These are phyloP conservation scores for Nectriaceae sp. DNA, from an alignment of 2,329 filamentous ascomycete species.

Conservation along the genomic window DNA sequence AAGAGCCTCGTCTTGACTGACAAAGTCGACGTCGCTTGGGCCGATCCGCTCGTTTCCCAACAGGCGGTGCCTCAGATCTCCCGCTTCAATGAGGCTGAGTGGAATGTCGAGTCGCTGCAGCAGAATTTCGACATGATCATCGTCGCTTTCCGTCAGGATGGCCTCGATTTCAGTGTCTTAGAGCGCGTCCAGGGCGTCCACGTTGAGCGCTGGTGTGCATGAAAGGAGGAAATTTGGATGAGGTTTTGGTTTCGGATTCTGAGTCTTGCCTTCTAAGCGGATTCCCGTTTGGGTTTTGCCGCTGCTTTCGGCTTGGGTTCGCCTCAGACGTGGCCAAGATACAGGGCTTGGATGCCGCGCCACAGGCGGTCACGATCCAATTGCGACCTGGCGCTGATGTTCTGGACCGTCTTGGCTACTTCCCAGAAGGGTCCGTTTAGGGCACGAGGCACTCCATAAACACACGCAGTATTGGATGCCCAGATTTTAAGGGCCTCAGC, in stretches of 20 bases:
- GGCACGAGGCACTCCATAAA: too few species aligned
- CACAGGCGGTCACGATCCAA: not conserved
- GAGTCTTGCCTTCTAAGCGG: too few species aligned
- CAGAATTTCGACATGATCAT: conserved; percentile 44
- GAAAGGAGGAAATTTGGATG: not conserved
- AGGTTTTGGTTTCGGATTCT: not conserved
- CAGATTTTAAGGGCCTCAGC: too few species aligned
- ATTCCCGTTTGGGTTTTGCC: too few species aligned
- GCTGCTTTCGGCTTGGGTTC: too few species aligned
- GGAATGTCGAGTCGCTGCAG: conserved; percentile 39
- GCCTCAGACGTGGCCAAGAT: not conserved
- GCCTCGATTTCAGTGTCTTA: conserved; percentile 43
- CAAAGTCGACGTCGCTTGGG: conserved; percentile 45
- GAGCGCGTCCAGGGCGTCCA: conserved; percentile 34
- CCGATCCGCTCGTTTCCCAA: conserved; percentile 46
- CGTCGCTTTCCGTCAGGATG: conserved; percentile 44
- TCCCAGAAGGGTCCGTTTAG: too few species aligned
- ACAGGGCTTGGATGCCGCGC: not conserved
- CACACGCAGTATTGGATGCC: too few species aligned
- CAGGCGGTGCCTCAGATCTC: conserved; percentile 41
- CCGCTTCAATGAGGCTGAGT: conserved; percentile 38
- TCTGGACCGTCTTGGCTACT: too few species aligned
- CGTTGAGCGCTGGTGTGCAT: conserved; percentile 43
- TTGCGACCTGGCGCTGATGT: not conserved
- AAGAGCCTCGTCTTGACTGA: conserved; percentile 37